Conservation (phyloP, 805 yeast genomes). For the Wickerhamomyces silvicola region DNA sequence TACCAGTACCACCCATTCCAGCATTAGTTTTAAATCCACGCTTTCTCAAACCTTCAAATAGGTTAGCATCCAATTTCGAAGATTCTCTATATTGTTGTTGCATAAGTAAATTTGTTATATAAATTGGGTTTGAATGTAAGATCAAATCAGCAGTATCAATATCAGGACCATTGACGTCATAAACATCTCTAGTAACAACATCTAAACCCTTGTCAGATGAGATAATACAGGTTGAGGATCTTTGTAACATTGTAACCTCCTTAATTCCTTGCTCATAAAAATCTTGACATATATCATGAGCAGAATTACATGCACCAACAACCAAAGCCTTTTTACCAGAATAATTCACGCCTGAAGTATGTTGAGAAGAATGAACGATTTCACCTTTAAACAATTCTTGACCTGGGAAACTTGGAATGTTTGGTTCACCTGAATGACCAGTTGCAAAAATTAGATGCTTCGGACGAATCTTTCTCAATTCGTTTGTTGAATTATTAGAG, state of each 20-base stretch:
- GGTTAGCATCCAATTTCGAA: conserved; percentile 26
- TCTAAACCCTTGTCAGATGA: conserved; percentile 29
- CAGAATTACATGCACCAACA: conserved; percentile 40
- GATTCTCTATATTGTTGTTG: conserved; percentile 32
- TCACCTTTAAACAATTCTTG: conserved; percentile 32
- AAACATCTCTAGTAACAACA: conserved; percentile 27
- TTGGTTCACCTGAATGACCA: conserved; percentile 41
- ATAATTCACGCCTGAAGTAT: conserved; percentile 34
- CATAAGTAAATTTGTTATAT: conserved; percentile 28
- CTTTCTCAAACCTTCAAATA: conserved; percentile 26
- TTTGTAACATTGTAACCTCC: conserved; percentile 36
- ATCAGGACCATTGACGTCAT: conserved; percentile 31
- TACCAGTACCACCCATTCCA: conserved; percentile 39
- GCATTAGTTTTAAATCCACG: conserved; percentile 35
- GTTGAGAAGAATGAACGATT: conserved; percentile 36
- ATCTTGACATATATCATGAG: conserved; percentile 41
- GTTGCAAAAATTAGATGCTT: conserved; percentile 37
- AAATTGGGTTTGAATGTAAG: conserved; percentile 29
- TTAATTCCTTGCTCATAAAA: conserved; percentile 36
- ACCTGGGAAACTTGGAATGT: conserved; percentile 33
- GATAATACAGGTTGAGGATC: conserved; percentile 39
- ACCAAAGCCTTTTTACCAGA: conserved; percentile 37
- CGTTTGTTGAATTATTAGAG: conserved; percentile 23
- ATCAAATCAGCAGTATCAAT: conserved; percentile 34
- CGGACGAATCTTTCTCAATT: conserved; percentile 23